Conservation (phyloP, 495 filamentous ascomycete genomes). For the Cryomyces antarcticus region DNA sequence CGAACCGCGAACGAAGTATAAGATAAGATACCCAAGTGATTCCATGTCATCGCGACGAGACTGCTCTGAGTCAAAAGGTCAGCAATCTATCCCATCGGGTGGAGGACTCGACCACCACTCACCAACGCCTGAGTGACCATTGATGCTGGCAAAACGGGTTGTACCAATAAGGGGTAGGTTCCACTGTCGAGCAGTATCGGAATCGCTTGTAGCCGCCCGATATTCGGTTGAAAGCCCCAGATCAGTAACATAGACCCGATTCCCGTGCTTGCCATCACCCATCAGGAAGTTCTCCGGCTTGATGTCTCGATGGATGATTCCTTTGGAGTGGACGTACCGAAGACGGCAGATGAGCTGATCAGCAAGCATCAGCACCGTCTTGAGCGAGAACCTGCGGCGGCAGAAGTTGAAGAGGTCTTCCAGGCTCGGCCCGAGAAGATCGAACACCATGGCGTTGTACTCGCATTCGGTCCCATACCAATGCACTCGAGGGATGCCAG, state of each 20-base stretch:
- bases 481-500: slow-evolving; percentile 5
- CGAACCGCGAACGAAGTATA: slow-evolving; percentile 20
- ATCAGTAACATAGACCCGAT: slow-evolving; percentile 15
- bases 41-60: slow-evolving; percentile 22
- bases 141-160: slow-evolving; percentile 15
- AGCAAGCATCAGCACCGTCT: slow-evolving; percentile 9
- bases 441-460: slow-evolving; percentile 6
- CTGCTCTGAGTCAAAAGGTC: slow-evolving; percentile 13
- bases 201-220: background rate
- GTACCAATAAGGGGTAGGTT: slow-evolving; percentile 7
- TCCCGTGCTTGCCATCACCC: slow-evolving; percentile 16
- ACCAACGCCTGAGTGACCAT: slow-evolving; percentile 16
- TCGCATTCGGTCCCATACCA: slow-evolving; percentile 6
- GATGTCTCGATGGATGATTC: slow-evolving; percentile 19
- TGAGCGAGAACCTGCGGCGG: slow-evolving; percentile 4
- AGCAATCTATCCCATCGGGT: slow-evolving; percentile 3
- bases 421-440: slow-evolving; percentile 6
- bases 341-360: slow-evolving; percentile 10
- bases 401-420: slow-evolving; percentile 9
- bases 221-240: slow-evolving; percentile 4
- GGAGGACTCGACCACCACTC: slow-evolving; percentile 1
- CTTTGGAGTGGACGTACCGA: slow-evolving; percentile 17
- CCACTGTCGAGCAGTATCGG: background rate
- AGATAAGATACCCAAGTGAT: slow-evolving; percentile 21
- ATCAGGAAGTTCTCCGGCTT: slow-evolving; percentile 21